A percentile compares a stretch with the other conserved stretches of the same genome.
Conservation (phyloP, 768 basidiomycete genomes). For the Tylopilus sp. region DNA sequence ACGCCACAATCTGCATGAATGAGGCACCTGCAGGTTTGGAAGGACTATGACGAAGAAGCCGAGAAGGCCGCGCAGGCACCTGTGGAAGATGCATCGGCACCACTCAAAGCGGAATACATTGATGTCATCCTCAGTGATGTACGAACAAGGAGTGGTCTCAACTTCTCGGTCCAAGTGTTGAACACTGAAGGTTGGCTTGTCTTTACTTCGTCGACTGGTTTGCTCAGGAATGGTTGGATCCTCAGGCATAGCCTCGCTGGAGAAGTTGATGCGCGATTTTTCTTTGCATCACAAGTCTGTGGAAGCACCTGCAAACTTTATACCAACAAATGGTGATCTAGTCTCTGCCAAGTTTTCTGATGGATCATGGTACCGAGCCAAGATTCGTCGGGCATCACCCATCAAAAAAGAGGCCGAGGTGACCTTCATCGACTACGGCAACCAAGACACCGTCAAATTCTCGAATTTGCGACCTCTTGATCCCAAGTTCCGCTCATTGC, state of each 20-base stretch:
- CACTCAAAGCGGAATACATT: constrained; percentile 80
- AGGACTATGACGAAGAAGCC: constrained; percentile 73
- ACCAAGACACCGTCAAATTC: constrained; percentile 85
- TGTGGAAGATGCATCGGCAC: constrained; percentile 43
- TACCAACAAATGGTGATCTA: constrained; percentile 81
- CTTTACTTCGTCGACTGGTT: neutral
- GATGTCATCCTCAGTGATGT: constrained; percentile 93
- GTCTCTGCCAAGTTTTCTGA: constrained; percentile 95
- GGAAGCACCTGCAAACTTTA: constrained; percentile 61
- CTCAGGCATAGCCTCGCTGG: constrained; percentile 84
- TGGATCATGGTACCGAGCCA: constrained; percentile 94
- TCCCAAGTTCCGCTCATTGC: constrained; percentile 81
- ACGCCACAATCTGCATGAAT: neutral
- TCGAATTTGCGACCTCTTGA: constrained; percentile 87
- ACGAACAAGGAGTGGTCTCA: constrained; percentile 66
- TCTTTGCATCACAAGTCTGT: constrained; percentile 77
- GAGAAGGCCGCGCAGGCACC: constrained; percentile 50
- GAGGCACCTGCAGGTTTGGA: constrained; percentile 66
- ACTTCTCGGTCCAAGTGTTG: constrained; percentile 90
- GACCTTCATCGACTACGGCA: constrained; percentile 93
- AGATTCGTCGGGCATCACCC: constrained; percentile 80
- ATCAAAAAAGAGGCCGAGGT: constrained; percentile 93
- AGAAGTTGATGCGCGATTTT: constrained; percentile 93
- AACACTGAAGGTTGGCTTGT: constrained; percentile 76
- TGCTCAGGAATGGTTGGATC: constrained; percentile 1